These are phyloP conservation scores for Xylariaceae sp. DNA, from an alignment of 2,329 filamentous ascomycete genomes.

Conservation along the genomic window DNA sequence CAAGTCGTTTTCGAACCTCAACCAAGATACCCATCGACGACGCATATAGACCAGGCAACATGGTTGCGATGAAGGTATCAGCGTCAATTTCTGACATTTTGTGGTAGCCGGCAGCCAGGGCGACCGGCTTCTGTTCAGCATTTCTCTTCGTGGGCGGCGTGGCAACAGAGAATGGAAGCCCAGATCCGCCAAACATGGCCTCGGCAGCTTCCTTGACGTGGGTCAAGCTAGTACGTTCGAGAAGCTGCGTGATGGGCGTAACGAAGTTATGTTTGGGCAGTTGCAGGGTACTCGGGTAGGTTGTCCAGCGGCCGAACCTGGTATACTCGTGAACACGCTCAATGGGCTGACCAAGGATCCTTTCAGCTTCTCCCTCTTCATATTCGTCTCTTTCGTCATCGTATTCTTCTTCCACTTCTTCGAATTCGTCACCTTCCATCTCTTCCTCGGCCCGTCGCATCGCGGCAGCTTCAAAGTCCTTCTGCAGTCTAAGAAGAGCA, in stretches of 20 bases:
- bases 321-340: slow-evolving; percentile 70
- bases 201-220: slow-evolving; percentile 72
- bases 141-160: slow-evolving; percentile 56
- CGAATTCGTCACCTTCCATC: slow-evolving; percentile 7
- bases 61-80: slow-evolving; percentile 64
- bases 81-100: slow-evolving; percentile 71
- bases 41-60: slow-evolving; percentile 67
- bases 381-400: slow-evolving; percentile 30
- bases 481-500: slow-evolving; percentile 50
- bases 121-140: slow-evolving; percentile 58
- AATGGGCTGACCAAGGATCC: slow-evolving; percentile 28
- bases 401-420: slow-evolving; percentile 30
- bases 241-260: slow-evolving; percentile 62
- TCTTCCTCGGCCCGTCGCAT: slow-evolving; percentile 32
- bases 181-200: slow-evolving; percentile 67
- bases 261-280: slow-evolving; percentile 67
- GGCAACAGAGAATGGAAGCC: slow-evolving; percentile 70
- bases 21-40: slow-evolving; percentile 62
- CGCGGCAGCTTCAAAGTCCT: slow-evolving; percentile 48
- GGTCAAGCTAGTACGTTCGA: slow-evolving; percentile 62
- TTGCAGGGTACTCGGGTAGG: slow-evolving; percentile 66
- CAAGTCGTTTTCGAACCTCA: slow-evolving; percentile 68
- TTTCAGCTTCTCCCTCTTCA: slow-evolving; percentile 34
- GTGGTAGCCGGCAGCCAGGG: slow-evolving; percentile 57
- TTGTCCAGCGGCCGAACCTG: slow-evolving; percentile 65